Percentiles rank a stretch among this genome's conserved stretches.
Evolutionary conservation across 768 basidiomycete genomes (phyloP).

Genomic region (Leccinum broughii): DNA sequence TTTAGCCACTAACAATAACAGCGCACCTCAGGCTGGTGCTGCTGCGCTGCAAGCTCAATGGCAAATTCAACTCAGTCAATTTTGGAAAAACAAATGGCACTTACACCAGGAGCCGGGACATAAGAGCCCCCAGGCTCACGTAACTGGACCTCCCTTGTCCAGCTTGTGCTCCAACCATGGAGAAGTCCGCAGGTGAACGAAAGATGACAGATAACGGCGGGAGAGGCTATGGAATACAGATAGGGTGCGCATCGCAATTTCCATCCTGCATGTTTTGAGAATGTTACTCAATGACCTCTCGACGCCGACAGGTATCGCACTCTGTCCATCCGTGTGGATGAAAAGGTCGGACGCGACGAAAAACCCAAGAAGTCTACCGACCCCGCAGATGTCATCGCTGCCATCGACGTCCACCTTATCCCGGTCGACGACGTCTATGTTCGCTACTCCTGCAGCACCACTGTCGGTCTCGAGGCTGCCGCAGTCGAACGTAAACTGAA

Average conservation of each 20-base stretch:
- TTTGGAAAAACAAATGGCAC: no score
- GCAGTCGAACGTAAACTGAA: constrained; percentile 42
- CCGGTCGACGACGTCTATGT: constrained; percentile 41
- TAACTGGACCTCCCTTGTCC: not conserved
- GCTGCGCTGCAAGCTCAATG: no score
- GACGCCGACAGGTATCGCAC: constrained; percentile 39
- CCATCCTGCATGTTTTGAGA: not conserved
- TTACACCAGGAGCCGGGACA: no score
- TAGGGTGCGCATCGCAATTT: constrained; percentile 16
- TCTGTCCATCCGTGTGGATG: constrained; percentile 46
- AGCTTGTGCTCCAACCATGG: constrained; percentile 16
- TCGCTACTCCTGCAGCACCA: constrained; percentile 43
- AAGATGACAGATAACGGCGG: constrained; percentile 20
- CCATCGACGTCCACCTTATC: constrained; percentile 51
- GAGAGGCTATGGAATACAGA: constrained; percentile 33
- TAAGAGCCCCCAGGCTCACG: no score
- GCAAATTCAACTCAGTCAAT: no score
- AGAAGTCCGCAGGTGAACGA: constrained; percentile 12
- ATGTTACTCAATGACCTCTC: not conserved
- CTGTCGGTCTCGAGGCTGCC: constrained; percentile 46
- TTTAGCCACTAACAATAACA: no score
- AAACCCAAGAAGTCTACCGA: constrained; percentile 28
- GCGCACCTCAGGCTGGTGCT: no score
- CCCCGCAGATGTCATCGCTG: constrained; percentile 40
- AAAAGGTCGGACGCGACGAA: constrained; percentile 21